Evolutionary conservation across 1,284 basidiomycete genomes (phyloP), one percentile per base, ranked within the genome.

Genomic region (Fomes fomentarius): DNA sequence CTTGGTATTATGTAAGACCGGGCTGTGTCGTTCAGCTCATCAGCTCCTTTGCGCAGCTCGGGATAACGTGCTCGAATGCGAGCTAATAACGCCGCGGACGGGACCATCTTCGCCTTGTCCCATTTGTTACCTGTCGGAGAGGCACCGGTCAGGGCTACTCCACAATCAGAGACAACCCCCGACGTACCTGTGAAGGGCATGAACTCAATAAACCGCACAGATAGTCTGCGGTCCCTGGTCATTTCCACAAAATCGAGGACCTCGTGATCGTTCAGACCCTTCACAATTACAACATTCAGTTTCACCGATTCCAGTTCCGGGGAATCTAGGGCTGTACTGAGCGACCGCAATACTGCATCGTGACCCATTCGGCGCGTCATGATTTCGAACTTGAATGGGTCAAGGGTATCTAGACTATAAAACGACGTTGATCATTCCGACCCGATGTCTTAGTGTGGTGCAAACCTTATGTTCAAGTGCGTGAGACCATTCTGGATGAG

Each of bases 191-290:
- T 89, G 68, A 96, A 96, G 8, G 93, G 93, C 94, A 96, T 95
- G 68, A 93, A 95, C 70, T 94, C 93, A 56, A 95, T 95, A 69
- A 96, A 94, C 17, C 94, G 84, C 21, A 94, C 83, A 38, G 84
- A 90, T 37, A 94, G 70, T 2, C 74, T 71, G 51, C 76, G 75
- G 41, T 87, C 72, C 63, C 79, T 83, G 4, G 91, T 93, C 69
- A 94, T 76, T 60, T 87, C 82, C 22, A 93, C 82, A 66, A 96
- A 95, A 56, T 91, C 85, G 3, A 84, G 69, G 2, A 93, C 76
- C 70, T 96, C 93, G 14, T 75, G 68, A 64, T 94, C 91, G 64
- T 96, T 96, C 39, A 95, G 71, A 8, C 84, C 89, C 65, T 85
- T 84, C 59, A 94, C 77, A 25, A 93, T 79, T n/a, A 94, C 92